A percentile compares a stretch with the other conserved stretches of the same genome.
Conservation (phyloP, 495 filamentous ascomycete species). For the Echria macrotheca region DNA sequence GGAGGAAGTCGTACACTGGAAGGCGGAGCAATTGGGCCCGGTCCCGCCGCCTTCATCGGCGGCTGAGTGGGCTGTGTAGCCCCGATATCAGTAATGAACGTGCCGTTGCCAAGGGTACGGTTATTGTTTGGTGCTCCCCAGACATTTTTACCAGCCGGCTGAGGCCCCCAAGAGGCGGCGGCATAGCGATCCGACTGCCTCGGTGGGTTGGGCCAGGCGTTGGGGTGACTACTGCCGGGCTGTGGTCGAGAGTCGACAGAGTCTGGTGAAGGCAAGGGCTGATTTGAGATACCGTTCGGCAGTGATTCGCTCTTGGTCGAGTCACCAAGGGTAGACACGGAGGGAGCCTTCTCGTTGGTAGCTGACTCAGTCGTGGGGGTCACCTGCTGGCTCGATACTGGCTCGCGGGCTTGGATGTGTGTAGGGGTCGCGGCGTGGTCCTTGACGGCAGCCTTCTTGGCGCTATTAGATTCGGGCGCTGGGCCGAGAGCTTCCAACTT, state of each 20-base stretch:
- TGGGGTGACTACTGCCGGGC: slow-evolving; percentile 8
- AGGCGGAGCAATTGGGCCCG: slow-evolving; percentile 42
- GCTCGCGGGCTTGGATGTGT: slow-evolving; percentile 34
- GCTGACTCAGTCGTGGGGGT: slow-evolving; percentile 8
- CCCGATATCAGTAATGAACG: slow-evolving; percentile 60
- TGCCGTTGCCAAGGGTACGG: slow-evolving; percentile 70
- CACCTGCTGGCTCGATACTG: slow-evolving; percentile 20
- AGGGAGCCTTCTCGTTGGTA: slow-evolving; percentile 4
- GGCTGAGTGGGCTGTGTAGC: slow-evolving; percentile 36
- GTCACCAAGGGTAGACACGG: slow-evolving; percentile 6
- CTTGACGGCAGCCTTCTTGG: slow-evolving; percentile 41
- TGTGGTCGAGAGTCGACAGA: slow-evolving; percentile 15
- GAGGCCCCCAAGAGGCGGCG: slow-evolving; percentile 27
- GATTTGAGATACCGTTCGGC: slow-evolving; percentile 13
- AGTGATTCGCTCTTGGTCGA: slow-evolving; percentile 11
- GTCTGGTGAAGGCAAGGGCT: slow-evolving; percentile 11
- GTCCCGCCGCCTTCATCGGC: slow-evolving; percentile 28
- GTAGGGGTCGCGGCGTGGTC: slow-evolving; percentile 31
- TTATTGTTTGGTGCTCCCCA: slow-evolving; percentile 72
- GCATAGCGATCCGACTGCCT: slow-evolving; percentile 32
- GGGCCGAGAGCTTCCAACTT: slow-evolving; percentile 77
- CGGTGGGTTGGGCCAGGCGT: slow-evolving; percentile 19
- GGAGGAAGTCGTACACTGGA: slow-evolving; percentile 14
- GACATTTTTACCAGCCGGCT: slow-evolving; percentile 52
- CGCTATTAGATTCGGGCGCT: slow-evolving; percentile 56